Base-by-base conservation (phyloP, 2,329 filamentous ascomycete genomes). In the Aspergillus glaucus region DNA sequence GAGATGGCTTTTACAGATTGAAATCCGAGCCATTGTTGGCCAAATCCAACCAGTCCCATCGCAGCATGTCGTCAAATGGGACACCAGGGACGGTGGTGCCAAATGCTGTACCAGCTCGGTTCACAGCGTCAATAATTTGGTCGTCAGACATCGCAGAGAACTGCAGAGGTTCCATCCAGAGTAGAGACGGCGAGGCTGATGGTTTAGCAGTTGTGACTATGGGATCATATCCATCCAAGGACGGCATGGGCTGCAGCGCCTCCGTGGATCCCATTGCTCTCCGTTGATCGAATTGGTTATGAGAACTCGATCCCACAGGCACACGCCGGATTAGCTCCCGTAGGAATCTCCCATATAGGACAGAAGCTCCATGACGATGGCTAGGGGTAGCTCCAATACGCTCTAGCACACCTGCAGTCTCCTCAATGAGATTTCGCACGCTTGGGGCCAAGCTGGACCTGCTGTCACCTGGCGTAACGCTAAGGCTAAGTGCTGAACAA, bases 121-220 rank as follows among this genome's bases (percentile, higher is more conserved):
- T 84, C 24, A 86, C 75, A 4, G 82, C 80, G 54, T 85, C 81
- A 4, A 81, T 75, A 43, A 86, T 83, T 60, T 87, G 82, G 50
- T 84, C 77, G 49, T 85, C 81, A 1, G 83, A 86, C 84, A 87
- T 87, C 28, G 81, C 73, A 2, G 81, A 85, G 61, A 86, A 84
- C 21, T 82, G 80, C 19, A 85, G 47, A 4, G 79, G 74, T 51
- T 80, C 77, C 0, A 73, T 61, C 73, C 75, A 77, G 7, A 75
- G 50, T 4, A 64, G 52, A 15, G 63, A 50, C 4, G 64, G 57
- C 24, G 63, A 49, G 32, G 65, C 63, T 14, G 61, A 55, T 10
- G 61, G 47, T 8, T 65, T 60, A 7, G 57, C 53, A 10, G 59
- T 48, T 36, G 57, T 46, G 14, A 63, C 49, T 39, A 61, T 28